Evolutionary conservation across 805 yeast genomes (phyloP).

Genomic region (Candida ipomoeae): DNA sequence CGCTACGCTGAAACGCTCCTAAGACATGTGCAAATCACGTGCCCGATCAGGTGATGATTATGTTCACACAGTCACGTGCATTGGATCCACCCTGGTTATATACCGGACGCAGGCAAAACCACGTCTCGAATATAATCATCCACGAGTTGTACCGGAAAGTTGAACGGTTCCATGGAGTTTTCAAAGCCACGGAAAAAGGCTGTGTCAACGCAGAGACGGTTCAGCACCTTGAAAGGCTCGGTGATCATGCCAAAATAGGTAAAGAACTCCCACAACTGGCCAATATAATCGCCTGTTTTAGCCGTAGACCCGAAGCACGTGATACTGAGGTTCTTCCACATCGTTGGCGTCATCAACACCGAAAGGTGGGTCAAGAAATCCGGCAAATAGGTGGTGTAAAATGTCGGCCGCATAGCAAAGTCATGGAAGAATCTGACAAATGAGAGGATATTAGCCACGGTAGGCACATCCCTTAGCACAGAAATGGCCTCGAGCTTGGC

Average conservation of each 20-base stretch:
- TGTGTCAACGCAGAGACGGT: slow-evolving; percentile 10
- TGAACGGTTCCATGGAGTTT: slow-evolving; percentile 8
- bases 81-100: neutral
- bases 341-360: slow-evolving; percentile 4
- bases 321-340: slow-evolving; percentile 8
- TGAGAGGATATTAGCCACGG: slow-evolving; percentile 6
- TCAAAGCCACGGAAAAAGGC: slow-evolving; percentile 12
- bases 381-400: slow-evolving; percentile 2
- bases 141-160: slow-evolving; percentile 8
- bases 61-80: neutral
- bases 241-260: slow-evolving; percentile 6
- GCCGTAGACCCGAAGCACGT: slow-evolving; percentile 12
- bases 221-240: slow-evolving; percentile 7
- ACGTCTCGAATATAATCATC: slow-evolving; percentile 12
- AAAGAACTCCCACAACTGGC: slow-evolving; percentile 15
- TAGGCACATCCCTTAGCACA: slow-evolving; percentile 8
- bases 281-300: slow-evolving; percentile 7
- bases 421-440: slow-evolving; percentile 9
- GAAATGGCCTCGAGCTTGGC: slow-evolving; percentile 5
- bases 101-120: slow-evolving; percentile 8
- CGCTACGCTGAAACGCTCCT: neutral
- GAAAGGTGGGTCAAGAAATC: slow-evolving; percentile 11
- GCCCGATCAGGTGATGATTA: neutral
- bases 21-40: too few relatives aligned
- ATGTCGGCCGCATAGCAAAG: slow-evolving; percentile 8